Base-by-base conservation (phyloP, 768 basidiomycete species). In the Russula lepida region DNA sequence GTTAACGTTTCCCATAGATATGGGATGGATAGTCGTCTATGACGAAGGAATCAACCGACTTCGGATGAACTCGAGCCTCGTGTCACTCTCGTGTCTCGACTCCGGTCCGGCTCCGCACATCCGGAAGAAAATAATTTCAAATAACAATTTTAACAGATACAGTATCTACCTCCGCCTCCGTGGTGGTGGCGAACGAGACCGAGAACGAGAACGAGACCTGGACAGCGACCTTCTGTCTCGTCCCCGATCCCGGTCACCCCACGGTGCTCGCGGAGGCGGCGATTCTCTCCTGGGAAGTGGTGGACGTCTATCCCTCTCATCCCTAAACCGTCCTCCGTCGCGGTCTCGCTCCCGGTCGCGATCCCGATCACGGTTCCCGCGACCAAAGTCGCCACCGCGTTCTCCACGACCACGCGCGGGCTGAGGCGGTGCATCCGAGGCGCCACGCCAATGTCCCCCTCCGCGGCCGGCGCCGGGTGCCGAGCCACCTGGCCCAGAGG, bases 381-480 rank as follows among this genome's bases (percentile, higher is more conserved):
- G 64, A 39, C 62, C 73, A 19, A 74, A 71, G 6, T 78, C 77
- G 4, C 80, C 77, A 2, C 80, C 74, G 4, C 78, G 73, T 35
- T 81, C 76, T 35, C 81, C 74, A 30, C 76, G 76, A 35, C 73
- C 68, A 2, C 73, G 71, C 7, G 75, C 73, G 6, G 77, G 56
- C n/a, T 44, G 51, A 32, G 71, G 62, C 6, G 72, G 76, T 1
- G 75, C 75, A 66, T 83, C 79, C 1, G 88, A 86, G 17, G 79
- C 84, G 0, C 88, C 89, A 46, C 89, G 78, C 86, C 87, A 89
- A 71, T 88, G 86, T 0, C 87, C 86, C 43, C 74, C 74, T 23
- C 84, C 82, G 48, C 84, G 82, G 11, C 81, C 74, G 44, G 78
- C 76, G n/a, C 69, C 67, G 21, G 73, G 71, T 47, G 72, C 37